phyloP scores from a whole-genome alignment of 2,329 filamentous ascomycete species.

The Pseudocercospora musae region DNA sequence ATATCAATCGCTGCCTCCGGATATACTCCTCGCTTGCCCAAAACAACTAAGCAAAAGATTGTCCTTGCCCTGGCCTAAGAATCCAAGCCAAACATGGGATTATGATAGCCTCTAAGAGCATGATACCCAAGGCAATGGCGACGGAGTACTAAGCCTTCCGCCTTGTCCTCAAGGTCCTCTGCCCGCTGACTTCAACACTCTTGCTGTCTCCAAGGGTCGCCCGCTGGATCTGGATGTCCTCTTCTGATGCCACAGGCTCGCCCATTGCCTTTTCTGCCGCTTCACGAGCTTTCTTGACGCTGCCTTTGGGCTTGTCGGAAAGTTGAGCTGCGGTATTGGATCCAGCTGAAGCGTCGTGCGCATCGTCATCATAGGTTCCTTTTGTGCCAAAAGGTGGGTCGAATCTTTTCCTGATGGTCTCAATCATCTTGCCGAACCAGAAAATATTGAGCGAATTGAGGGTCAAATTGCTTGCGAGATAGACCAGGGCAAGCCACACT shows the following conservation, averaged over 20 bases:
- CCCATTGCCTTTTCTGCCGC: slow-evolving; percentile 23
- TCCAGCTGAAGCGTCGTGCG: slow-evolving; percentile 13
- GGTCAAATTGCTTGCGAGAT: slow-evolving; percentile 66
- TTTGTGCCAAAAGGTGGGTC: slow-evolving; percentile 51
- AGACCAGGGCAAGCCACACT: slow-evolving; percentile 65
- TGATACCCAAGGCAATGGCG: slow-evolving; percentile 1
- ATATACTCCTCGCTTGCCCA: slow-evolving; percentile 1
- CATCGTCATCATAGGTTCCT: slow-evolving; percentile 27
- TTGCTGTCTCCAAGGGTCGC: slow-evolving; percentile 17
- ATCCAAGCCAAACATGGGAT: neutral
- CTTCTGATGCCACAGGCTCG: slow-evolving; percentile 9
- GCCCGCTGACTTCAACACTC: slow-evolving; percentile 18
- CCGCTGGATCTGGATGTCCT: slow-evolving; percentile 15
- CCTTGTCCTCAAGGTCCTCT: slow-evolving; percentile 22
- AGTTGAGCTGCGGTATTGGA: neutral
- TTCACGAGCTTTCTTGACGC: slow-evolving; percentile 24
- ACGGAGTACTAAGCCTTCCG: slow-evolving; percentile 21
- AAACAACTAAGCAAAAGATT: neutral
- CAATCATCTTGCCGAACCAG: slow-evolving; percentile 87
- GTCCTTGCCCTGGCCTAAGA: neutral
- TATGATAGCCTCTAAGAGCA: neutral
- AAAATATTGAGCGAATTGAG: slow-evolving; percentile 76
- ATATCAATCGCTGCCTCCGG: neutral
- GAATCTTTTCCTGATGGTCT: slow-evolving; percentile 73
- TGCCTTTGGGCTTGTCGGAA: slow-evolving; percentile 17